These are phyloP conservation scores for Colletotrichum trifolii DNA, from an alignment of 2,329 filamentous ascomycete species.

Conservation along the genomic window DNA sequence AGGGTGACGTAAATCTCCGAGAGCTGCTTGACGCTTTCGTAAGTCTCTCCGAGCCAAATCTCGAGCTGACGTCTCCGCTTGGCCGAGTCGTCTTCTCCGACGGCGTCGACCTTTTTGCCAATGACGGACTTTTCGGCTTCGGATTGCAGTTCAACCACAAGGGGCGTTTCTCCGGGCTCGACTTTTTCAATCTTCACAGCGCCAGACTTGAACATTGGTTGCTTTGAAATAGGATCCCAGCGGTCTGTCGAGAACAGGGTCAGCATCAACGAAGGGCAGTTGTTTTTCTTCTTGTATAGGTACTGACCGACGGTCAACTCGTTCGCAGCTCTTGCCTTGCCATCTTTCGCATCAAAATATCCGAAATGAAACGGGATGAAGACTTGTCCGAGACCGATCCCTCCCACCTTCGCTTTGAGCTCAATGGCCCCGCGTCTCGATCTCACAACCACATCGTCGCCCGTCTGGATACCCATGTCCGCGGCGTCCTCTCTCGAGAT, in stretches of 20 bases:
- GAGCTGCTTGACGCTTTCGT: constrained; percentile 5
- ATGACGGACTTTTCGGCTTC: constrained; percentile 33
- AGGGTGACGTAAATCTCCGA: constrained; percentile 31
- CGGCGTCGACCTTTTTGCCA: constrained; percentile 32
- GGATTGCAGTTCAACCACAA: constrained; percentile 42
- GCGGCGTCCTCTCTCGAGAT: constrained; percentile 45
- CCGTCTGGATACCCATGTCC: constrained; percentile 40
- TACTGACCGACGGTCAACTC: constrained; percentile 48
- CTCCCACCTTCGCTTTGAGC: constrained; percentile 43
- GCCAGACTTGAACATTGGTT: constrained; percentile 50
- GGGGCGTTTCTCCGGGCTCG: neutral
- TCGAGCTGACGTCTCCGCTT: constrained; percentile 39
- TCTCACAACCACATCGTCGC: constrained; percentile 46
- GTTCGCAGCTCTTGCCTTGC: constrained; percentile 44
- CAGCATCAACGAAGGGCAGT: neutral
- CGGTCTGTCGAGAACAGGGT: neutral
- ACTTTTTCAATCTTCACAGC: constrained; percentile 47
- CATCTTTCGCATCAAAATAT: constrained; percentile 49
- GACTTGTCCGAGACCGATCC: constrained; percentile 44
- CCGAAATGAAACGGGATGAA: constrained; percentile 54
- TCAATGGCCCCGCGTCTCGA: constrained; percentile 46
- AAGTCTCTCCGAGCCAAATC: neutral
- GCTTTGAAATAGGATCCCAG: constrained; percentile 50
- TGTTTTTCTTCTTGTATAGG: neutral
- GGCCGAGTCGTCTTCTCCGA: constrained; percentile 27